These are phyloP conservation scores for Ogataea wickerhamii DNA, from an alignment of 805 yeast genomes.

Conservation along the genomic window DNA sequence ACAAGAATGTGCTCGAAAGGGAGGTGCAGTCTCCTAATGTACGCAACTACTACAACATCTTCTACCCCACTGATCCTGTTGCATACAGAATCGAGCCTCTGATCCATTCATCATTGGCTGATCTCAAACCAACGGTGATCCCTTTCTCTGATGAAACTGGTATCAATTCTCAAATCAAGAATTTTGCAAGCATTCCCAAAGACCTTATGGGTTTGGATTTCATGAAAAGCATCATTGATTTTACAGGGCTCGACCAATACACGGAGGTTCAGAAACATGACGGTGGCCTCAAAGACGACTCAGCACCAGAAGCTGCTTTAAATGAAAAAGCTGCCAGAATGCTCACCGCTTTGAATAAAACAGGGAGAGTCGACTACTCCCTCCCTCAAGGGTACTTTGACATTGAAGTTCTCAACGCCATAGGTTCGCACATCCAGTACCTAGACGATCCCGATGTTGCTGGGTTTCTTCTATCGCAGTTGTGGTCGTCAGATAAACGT, in stretches of 20 bases:
- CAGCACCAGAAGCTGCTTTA: slow-evolving; percentile 16
- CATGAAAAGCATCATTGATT: slow-evolving; percentile 17
- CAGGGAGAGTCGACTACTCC: slow-evolving; percentile 79
- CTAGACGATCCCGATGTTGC: slow-evolving; percentile 85
- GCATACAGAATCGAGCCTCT: slow-evolving; percentile 89
- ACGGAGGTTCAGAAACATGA: slow-evolving; percentile 1
- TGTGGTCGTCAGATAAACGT: slow-evolving; percentile 28
- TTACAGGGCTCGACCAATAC: slow-evolving; percentile 13
- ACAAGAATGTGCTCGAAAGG: slow-evolving; percentile 10
- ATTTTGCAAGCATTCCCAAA: slow-evolving; percentile 17
- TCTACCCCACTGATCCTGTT: slow-evolving; percentile 90
- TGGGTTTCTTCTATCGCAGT: slow-evolving; percentile 66
- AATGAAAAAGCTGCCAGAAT: slow-evolving; percentile 29
- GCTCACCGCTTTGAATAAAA: slow-evolving; percentile 52
- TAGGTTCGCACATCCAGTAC: slow-evolving; percentile 85
- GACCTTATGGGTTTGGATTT: slow-evolving; percentile 28
- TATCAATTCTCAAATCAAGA: slow-evolving; percentile 37
- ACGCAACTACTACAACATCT: slow-evolving; percentile 70
- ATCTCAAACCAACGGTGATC: slow-evolving; percentile 51
- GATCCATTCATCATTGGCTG: slow-evolving; percentile 46
- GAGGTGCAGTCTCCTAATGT: slow-evolving; percentile 49
- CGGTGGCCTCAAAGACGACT: slow-evolving; percentile 1
- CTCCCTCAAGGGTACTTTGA: slow-evolving; percentile 78
- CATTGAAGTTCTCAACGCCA: slow-evolving; percentile 71
- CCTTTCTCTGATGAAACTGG: slow-evolving; percentile 50